Percentiles rank a stretch among this genome's conserved stretches.
These are phyloP conservation scores for Xerocomus brunneocitrinus DNA, from an alignment of 768 basidiomycete genomes.

Conservation along the genomic window DNA sequence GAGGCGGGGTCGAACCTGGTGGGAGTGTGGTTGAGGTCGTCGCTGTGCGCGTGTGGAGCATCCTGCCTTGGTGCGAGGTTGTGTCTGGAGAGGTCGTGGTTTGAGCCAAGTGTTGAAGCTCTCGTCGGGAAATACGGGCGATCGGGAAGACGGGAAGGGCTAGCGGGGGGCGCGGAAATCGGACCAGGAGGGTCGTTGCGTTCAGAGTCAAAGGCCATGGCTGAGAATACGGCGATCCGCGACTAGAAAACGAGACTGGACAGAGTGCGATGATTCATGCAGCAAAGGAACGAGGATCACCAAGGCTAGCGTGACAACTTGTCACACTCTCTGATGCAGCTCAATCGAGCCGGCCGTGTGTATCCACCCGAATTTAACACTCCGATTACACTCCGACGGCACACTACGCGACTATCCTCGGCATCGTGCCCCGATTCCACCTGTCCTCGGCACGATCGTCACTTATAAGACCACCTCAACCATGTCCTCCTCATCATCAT, in stretches of 20 bases:
- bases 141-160: constrained; percentile 40
- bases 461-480: constrained; percentile 1
- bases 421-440: constrained; percentile 17
- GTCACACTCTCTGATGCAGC: constrained; percentile 11
- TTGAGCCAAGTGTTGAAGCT: constrained; percentile 56
- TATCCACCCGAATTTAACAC: background rate
- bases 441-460: background rate
- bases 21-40: constrained; percentile 57
- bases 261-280: constrained; percentile 5
- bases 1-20: constrained; percentile 13
- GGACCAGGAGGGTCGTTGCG: constrained; percentile 28
- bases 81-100: constrained; percentile 51
- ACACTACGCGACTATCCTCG: constrained; percentile 7
- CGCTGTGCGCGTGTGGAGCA: constrained; percentile 56
- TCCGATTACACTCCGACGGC: constrained; percentile 17
- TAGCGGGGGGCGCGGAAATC: constrained; percentile 34
- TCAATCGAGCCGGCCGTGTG: constrained; percentile 5
- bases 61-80: constrained; percentile 34
- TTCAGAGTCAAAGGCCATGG: constrained; percentile 31
- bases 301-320: constrained; percentile 18
- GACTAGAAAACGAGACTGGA: constrained; percentile 1
- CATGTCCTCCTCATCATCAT: constrained; percentile 10
- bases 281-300: constrained; percentile 1
- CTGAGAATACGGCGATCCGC: background rate
- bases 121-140: constrained; percentile 55